A percentile compares a stretch with the other conserved stretches of the same genome.
Evolutionary conservation across 208 protist species (phyloP).

Genomic region (Sergeia podlipaevii): DNA sequence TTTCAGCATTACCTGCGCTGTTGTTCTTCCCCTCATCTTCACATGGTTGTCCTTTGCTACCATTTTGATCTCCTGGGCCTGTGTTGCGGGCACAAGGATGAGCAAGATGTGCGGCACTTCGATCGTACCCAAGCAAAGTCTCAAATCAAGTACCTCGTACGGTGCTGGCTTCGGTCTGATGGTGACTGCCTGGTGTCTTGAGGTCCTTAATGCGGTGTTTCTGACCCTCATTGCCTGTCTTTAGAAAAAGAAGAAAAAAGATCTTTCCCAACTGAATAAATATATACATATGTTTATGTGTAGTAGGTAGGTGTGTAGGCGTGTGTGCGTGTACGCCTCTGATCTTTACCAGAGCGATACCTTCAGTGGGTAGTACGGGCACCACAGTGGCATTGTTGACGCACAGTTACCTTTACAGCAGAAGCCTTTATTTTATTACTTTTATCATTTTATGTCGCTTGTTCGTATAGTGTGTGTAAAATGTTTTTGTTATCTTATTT

Average conservation of each 20-base stretch:
- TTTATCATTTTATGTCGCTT: too few species aligned
- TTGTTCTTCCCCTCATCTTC: slow-evolving; percentile 16
- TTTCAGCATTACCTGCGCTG: slow-evolving; percentile 6
- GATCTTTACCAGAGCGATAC: too few species aligned
- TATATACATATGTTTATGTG: too few species aligned
- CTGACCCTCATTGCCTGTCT: slow-evolving; percentile 5
- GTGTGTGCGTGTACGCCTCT: too few species aligned
- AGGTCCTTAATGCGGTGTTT: slow-evolving; percentile 24
- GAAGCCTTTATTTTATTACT: neutral
- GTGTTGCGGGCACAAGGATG: slow-evolving; percentile 1
- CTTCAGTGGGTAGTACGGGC: neutral
- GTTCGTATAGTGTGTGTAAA: too few species aligned
- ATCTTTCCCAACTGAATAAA: slow-evolving; percentile 4
- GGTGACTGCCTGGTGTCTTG: slow-evolving; percentile 29
- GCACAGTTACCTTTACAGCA: neutral
- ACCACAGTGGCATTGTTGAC: neutral
- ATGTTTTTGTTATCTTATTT: slow-evolving; percentile 1
- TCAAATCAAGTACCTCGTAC: slow-evolving; percentile 11
- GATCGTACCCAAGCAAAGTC: slow-evolving; percentile 10
- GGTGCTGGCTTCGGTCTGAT: slow-evolving; percentile 42
- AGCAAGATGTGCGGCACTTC: slow-evolving; percentile 19
- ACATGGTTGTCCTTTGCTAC: slow-evolving; percentile 13
- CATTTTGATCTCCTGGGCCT: slow-evolving; percentile 16
- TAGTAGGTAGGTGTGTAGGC: too few species aligned
- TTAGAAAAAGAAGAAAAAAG: slow-evolving; percentile 3